phyloP scores from a whole-genome alignment of 352 stramenopile species.

The Phytopythium helicoides region DNA sequence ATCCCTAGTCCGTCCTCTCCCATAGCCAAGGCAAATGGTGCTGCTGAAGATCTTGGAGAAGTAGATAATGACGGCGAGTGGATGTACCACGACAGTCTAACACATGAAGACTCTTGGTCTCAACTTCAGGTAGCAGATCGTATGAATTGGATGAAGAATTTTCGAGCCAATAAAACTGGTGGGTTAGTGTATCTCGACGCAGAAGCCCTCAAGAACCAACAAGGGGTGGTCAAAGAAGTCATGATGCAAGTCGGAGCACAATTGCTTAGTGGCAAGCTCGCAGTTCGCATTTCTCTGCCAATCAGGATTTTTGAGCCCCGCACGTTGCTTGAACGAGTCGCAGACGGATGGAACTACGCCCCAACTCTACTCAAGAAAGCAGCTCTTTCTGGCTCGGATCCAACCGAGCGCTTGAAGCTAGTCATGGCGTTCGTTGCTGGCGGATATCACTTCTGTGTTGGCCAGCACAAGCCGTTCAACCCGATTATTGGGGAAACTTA shows the following conservation, averaged over 20 bases:
- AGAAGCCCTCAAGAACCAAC: conserved; percentile 72
- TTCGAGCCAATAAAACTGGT: conserved; percentile 72
- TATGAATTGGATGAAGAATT: conserved; percentile 54
- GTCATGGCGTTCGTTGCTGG: conserved; percentile 68
- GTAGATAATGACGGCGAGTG: conserved; percentile 10
- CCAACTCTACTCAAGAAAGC: conserved; percentile 76
- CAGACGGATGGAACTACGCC: conserved; percentile 73
- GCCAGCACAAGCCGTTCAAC: conserved; percentile 81
- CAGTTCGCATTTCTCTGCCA: conserved; percentile 66
- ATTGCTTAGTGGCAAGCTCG: conserved; percentile 63
- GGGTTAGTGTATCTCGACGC: conserved; percentile 64
- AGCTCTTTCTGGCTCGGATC: conserved; percentile 37
- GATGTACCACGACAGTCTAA: conserved; percentile 6
- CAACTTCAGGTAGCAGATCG: conserved; percentile 49
- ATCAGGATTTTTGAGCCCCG: conserved; percentile 77
- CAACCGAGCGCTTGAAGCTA: conserved; percentile 66
- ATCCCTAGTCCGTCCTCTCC: conserved; percentile 42
- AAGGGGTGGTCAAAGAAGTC: conserved; percentile 78
- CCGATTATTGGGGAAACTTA: conserved; percentile 81
- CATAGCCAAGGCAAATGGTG: conserved; percentile 13
- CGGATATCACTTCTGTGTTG: conserved; percentile 70
- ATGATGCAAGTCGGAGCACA: conserved; percentile 75
- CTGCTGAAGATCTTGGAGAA: conserved; percentile 11
- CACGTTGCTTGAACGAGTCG: conserved; percentile 70
- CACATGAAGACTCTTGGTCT: conserved; percentile 38